A percentile compares a stretch with the other conserved stretches of the same genome.
Evolutionary conservation across 805 yeast species (phyloP).

Genomic region (Metschnikowia baotianmanensis): DNA sequence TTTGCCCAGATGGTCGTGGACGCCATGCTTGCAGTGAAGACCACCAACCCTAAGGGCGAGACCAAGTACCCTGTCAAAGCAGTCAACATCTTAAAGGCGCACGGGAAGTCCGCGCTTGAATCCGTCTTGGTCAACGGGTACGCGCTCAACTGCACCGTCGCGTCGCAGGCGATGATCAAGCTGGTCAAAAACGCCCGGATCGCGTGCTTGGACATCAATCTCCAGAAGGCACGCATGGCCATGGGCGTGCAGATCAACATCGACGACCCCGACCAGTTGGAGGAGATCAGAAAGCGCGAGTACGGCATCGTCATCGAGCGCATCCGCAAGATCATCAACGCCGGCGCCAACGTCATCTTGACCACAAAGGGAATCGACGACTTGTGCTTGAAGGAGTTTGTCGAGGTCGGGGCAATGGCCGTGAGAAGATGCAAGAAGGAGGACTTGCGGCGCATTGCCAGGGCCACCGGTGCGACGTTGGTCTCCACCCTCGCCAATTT

Average conservation of each 20-base stretch:
- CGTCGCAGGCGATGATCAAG: conserved; percentile 94
- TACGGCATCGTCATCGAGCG: conserved; percentile 82
- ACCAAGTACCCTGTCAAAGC: conserved; percentile 94
- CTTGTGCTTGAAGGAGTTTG: conserved; percentile 84
- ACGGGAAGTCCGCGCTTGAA: conserved; percentile 89
- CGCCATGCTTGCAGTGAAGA: conserved; percentile 91
- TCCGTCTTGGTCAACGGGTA: conserved; percentile 88
- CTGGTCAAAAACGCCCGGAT: conserved; percentile 68
- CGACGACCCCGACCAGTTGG: conserved; percentile 96
- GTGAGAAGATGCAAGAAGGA: conserved; percentile 97
- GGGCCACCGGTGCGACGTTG: conserved; percentile 96
- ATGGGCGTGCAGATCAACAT: conserved; percentile 97
- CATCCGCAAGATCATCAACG: conserved; percentile 71
- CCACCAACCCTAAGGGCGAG: conserved; percentile 85
- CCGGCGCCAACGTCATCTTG: conserved; percentile 91
- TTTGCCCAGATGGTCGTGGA: conserved; percentile 91
- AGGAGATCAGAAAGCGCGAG: conserved; percentile 86
- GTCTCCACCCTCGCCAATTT: conserved; percentile 84
- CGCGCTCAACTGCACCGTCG: conserved; percentile 95
- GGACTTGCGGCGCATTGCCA: conserved; percentile 92
- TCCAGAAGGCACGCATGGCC: conserved; percentile 96
- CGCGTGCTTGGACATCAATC: conserved; percentile 86
- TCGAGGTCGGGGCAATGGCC: conserved; percentile 89
- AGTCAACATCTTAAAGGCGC: conserved; percentile 92
- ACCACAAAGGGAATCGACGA: conserved; percentile 96